Conservation (phyloP, 768 basidiomycete species). For the Epithele typhae region DNA sequence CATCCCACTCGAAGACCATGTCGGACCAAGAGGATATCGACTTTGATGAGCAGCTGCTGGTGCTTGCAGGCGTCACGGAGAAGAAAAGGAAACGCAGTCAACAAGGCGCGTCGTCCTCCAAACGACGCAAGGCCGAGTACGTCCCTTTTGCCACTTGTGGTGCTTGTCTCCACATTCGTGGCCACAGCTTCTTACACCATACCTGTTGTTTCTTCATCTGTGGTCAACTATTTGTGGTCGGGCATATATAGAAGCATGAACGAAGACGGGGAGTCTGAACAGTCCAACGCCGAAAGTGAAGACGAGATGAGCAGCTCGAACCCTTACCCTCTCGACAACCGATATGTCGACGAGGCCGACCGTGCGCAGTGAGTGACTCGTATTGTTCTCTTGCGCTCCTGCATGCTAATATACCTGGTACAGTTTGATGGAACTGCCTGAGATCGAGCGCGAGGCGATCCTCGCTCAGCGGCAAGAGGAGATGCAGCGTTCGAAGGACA, state of each 20-base stretch:
- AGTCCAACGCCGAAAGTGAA: slow-evolving; percentile 57
- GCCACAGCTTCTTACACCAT: too few relatives aligned
- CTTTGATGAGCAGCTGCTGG: slow-evolving; percentile 71
- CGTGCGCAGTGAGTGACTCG: slow-evolving; percentile 61
- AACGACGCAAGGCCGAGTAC: slow-evolving; percentile 75
- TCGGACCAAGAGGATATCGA: slow-evolving; percentile 50
- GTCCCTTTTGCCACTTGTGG: slow-evolving; percentile 24
- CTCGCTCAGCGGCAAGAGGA: slow-evolving; percentile 78
- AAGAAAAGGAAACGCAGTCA: slow-evolving; percentile 64
- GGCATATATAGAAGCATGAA: neutral
- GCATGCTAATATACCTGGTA: neutral
- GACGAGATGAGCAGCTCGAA: slow-evolving; percentile 45
- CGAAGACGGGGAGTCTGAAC: slow-evolving; percentile 45
- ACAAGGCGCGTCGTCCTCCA: slow-evolving; percentile 42
- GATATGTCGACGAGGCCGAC: slow-evolving; percentile 83
- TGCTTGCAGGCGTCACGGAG: slow-evolving; percentile 65
- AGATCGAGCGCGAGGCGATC: slow-evolving; percentile 86
- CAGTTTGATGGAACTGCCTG: slow-evolving; percentile 76
- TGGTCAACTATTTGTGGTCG: neutral
- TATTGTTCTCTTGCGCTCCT: neutral
- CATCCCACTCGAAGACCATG: slow-evolving; percentile 28
- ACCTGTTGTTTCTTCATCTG: neutral
- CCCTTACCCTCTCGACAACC: slow-evolving; percentile 88
- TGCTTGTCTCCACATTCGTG: too few relatives aligned
- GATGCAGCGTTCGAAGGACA: slow-evolving; percentile 70